Evolutionary conservation across 768 basidiomycete species (phyloP).

Genomic region (Scleroderma bovista): DNA sequence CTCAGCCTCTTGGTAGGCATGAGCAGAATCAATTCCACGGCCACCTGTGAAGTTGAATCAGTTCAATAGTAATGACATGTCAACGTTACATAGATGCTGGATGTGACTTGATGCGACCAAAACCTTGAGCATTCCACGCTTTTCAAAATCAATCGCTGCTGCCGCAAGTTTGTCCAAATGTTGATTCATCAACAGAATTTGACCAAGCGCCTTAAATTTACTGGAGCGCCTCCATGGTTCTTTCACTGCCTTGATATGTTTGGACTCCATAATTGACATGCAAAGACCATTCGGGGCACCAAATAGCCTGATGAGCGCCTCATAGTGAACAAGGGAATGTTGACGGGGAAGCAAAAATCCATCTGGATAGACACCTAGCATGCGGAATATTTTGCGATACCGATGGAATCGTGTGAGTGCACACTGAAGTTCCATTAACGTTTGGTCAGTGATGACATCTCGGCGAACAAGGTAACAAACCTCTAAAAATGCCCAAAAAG

Average conservation of each 20-base stretch:
- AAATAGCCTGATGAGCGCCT: no score
- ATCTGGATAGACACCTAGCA: no score
- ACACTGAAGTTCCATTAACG: no score
- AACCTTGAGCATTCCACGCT: constrained; percentile 15
- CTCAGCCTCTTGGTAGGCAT: neutral
- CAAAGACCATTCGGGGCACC: no score
- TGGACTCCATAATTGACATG: no score
- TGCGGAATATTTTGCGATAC: no score
- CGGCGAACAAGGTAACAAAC: no score
- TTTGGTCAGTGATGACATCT: no score
- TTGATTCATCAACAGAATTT: neutral
- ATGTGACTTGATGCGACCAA: constrained; percentile 9
- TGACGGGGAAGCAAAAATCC: no score
- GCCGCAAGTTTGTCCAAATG: constrained; percentile 15
- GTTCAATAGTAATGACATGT: neutral
- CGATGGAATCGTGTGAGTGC: no score
- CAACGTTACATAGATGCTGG: neutral
- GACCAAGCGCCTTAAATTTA: neutral
- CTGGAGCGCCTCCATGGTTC: neutral
- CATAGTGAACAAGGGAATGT: no score
- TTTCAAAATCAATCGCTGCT: constrained; percentile 12
- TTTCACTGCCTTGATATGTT: neutral
- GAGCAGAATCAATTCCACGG: neutral
- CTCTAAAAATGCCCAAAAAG: no score
- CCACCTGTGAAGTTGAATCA: neutral